phyloP scores from a whole-genome alignment of 495 filamentous ascomycete species.

The Barbatosphaeria neglecta region DNA sequence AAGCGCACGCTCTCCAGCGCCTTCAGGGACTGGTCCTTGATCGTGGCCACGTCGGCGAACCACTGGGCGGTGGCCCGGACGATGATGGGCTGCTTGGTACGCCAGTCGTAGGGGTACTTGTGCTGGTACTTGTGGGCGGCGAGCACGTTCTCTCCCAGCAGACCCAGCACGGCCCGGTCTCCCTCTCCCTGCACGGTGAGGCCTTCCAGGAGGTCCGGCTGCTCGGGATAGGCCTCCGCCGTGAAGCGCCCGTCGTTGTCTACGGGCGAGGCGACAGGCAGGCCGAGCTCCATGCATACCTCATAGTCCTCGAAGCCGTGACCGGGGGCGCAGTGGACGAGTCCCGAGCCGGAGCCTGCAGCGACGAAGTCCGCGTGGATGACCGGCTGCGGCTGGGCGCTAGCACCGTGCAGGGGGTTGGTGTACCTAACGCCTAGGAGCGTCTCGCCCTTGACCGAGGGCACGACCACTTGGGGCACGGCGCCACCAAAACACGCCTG shows the following conservation, averaged over 20 bases:
- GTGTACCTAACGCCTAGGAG: conserved; percentile 54
- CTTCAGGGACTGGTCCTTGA: conserved; percentile 58
- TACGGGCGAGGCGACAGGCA: conserved; percentile 66
- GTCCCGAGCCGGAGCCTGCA: conserved; percentile 72
- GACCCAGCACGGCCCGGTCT: conserved; percentile 53
- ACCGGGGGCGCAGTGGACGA: conserved; percentile 89
- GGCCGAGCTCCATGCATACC: conserved; percentile 53
- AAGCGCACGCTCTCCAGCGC: conserved; percentile 65
- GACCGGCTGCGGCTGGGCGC: conserved; percentile 48
- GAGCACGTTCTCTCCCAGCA: conserved; percentile 50
- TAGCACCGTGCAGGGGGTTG: conserved; percentile 47
- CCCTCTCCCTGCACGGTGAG: conserved; percentile 43
- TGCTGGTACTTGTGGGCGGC: conserved; percentile 59
- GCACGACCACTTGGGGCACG: conserved; percentile 34
- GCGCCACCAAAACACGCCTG: conserved; percentile 15
- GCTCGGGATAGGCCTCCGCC: conserved; percentile 53
- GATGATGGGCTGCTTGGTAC: conserved; percentile 85
- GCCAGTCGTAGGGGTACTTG: conserved; percentile 97
- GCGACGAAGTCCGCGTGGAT: conserved; percentile 81
- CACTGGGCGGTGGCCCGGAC: conserved; percentile 89
- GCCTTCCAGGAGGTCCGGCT: conserved; percentile 44
- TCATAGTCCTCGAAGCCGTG: conserved; percentile 97
- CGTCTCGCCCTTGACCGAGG: conserved; percentile 50
- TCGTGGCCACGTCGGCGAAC: conserved; percentile 83
- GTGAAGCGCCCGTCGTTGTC: conserved; percentile 74